Percentiles rank a stretch among this genome's conserved stretches.
phyloP scores from a whole-genome alignment of 2,329 filamentous ascomycete genomes.

The Pseudocercospora eumusae region DNA sequence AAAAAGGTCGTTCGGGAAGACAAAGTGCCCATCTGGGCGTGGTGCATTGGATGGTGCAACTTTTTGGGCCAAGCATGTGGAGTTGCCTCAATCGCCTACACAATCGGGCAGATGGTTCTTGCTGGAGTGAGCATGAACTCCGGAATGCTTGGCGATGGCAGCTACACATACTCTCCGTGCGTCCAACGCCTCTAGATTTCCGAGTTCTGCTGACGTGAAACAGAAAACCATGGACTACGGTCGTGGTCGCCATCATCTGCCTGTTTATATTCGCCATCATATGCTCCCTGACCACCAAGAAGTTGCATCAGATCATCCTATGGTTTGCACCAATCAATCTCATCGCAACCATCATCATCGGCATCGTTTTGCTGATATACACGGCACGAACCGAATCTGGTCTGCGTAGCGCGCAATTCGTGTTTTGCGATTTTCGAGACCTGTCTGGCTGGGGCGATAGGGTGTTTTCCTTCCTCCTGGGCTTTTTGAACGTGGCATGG shows the following conservation, averaged over 20 bases:
- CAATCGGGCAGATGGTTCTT: constrained; percentile 64
- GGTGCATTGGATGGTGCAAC: constrained; percentile 66
- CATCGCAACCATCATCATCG: constrained; percentile 61
- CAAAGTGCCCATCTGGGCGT: constrained; percentile 63
- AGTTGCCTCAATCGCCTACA: constrained; percentile 64
- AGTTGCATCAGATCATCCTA: constrained; percentile 60
- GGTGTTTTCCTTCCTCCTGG: constrained; percentile 63
- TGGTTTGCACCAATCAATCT: constrained; percentile 70
- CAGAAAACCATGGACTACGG: constrained; percentile 60
- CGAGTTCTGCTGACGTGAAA: constrained; percentile 12
- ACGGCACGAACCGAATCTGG: constrained; percentile 55
- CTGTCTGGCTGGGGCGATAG: constrained; percentile 64
- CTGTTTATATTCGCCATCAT: constrained; percentile 59
- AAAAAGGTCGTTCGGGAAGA: constrained; percentile 62
- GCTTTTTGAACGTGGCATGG: constrained; percentile 60
- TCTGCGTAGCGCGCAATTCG: constrained; percentile 56
- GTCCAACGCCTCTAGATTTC: constrained; percentile 28
- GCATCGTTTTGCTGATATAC: constrained; percentile 58
- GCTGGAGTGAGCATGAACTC: constrained; percentile 65
- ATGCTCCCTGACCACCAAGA: constrained; percentile 64
- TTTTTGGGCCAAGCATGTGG: constrained; percentile 65
- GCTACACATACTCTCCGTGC: constrained; percentile 60
- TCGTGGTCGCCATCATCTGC: constrained; percentile 58
- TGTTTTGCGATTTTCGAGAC: constrained; percentile 62
- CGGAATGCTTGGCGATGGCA: constrained; percentile 47